Evolutionary conservation across 1,284 basidiomycete species (phyloP), one percentile per base, ranked within the genome.

Genomic region (Baeospora myosura): DNA sequence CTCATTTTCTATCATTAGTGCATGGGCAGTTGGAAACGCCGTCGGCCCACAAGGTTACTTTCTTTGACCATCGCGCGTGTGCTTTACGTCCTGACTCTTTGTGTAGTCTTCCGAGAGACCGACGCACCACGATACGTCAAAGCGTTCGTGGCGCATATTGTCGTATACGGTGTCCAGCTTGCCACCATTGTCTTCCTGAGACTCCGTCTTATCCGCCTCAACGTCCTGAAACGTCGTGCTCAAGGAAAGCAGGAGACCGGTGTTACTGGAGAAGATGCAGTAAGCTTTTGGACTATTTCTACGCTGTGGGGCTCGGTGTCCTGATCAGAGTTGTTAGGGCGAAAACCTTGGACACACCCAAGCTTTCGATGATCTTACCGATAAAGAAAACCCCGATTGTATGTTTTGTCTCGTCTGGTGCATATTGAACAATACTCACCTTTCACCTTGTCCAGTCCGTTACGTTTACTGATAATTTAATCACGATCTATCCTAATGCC

Each of bases 21-120:
- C 70, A 3, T 73, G 71, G 69, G 68, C 71, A 7, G 64, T 68
- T 14, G 71, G 71, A 23, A 74, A 73, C 52, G 69, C 71, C 5
- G 58, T 72, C 47, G 69, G 69, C 3, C 69, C 70, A 3, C 70
- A 72, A 59, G 64, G 66, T 63, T 26, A 33, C 48, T 44, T 16
- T 14, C 33, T 17, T 18, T 23, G n/a, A n/a, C 1, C 32, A 4
- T n/a, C n/a, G 4, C 18, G 30, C n/a, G 20, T 37, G 17, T 22
- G n/a, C 16, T 33, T 16, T 37, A 25, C 16, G 18, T 30, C 6
- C 10, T 18, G 22, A 37, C 22, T 23, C 2, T 32, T 25, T 18
- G 10, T 16, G 2, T 43, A 64, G 69, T 74, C 2, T 74, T 74
- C 56, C 65, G 64, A 23, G 59, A 60, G 32, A 61, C 68, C 43